These are phyloP conservation scores for Fonsecaea monophora DNA, from an alignment of 2,329 filamentous ascomycete genomes.

Conservation along the genomic window DNA sequence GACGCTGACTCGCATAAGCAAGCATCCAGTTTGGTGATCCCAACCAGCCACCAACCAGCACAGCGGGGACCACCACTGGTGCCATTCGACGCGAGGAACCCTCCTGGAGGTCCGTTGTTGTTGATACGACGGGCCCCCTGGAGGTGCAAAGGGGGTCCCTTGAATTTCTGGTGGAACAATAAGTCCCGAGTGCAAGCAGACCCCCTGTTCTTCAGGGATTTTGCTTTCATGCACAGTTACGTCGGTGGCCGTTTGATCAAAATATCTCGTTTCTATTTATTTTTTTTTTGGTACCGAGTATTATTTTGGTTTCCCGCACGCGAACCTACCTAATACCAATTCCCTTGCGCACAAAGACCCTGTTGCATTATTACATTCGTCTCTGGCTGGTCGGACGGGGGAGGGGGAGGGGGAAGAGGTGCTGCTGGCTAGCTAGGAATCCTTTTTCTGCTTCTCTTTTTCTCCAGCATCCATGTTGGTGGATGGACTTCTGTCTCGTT, in stretches of 20 bases:
- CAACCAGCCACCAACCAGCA: conserved; percentile 3
- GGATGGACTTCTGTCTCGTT: too few species aligned
- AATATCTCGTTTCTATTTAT: neutral
- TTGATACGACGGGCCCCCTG: neutral
- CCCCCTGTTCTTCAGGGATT: conserved; percentile 7
- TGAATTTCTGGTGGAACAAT: neutral
- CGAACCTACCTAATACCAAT: too few species aligned
- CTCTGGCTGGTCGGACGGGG: too few species aligned
- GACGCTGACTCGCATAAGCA: conserved; percentile 18
- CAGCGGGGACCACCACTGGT: neutral
- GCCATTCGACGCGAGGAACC: neutral
- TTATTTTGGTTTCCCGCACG: neutral
- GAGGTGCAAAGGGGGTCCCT: neutral
- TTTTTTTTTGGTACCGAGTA: neutral
- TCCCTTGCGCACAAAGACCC: neutral
- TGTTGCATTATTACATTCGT: too few species aligned
- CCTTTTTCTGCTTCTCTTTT: too few species aligned
- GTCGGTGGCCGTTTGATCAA: conserved; percentile 13
- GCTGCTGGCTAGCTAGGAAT: too few species aligned
- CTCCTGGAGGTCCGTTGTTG: neutral
- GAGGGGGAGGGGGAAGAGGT: too few species aligned
- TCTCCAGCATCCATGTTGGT: too few species aligned
- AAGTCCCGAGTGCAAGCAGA: neutral
- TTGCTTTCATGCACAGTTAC: conserved; percentile 18
- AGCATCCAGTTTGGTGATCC: neutral